Percentiles rank a stretch among this genome's conserved stretches.
Conservation (phyloP, 78 protist species). For the Isochrysis galbana region DNA sequence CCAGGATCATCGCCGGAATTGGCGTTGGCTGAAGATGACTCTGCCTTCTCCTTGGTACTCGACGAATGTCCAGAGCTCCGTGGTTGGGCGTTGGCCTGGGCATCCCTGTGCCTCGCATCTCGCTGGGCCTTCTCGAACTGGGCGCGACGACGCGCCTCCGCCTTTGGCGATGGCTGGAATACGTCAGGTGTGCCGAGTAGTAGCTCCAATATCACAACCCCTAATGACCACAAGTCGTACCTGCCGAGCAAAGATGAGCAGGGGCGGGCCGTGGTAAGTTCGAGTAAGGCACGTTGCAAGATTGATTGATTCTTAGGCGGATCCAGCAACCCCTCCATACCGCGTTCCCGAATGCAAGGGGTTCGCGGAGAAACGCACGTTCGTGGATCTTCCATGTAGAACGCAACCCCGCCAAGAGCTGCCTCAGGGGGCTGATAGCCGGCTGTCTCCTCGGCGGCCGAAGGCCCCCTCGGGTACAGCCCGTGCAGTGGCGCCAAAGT, state of each 20-base stretch:
- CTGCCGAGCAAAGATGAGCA: not conserved
- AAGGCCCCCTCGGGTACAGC: not conserved
- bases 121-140: not conserved
- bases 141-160: not conserved
- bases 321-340: too few species aligned
- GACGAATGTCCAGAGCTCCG: too few species aligned
- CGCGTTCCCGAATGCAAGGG: too few species aligned
- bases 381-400: not conserved
- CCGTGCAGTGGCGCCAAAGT: too few species aligned
- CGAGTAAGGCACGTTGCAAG: not conserved
- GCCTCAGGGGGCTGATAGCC: not conserved
- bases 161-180: not conserved
- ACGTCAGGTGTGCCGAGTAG: not conserved
- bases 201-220: not conserved
- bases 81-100: too few species aligned
- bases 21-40: too few species aligned
- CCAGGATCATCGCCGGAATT: too few species aligned
- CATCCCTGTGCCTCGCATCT: too few species aligned
- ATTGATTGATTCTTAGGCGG: too few species aligned
- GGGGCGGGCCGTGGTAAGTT: not conserved
- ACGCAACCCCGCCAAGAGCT: not conserved
- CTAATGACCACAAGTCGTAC: slow-evolving; percentile 10
- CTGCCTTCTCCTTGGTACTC: too few species aligned
- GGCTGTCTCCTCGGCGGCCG: not conserved
- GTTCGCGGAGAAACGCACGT: too few species aligned